Evolutionary conservation across 225 moss, liverwort and hornwort genomes (phyloP).

Genomic region (Marchantia paleacea): DNA sequence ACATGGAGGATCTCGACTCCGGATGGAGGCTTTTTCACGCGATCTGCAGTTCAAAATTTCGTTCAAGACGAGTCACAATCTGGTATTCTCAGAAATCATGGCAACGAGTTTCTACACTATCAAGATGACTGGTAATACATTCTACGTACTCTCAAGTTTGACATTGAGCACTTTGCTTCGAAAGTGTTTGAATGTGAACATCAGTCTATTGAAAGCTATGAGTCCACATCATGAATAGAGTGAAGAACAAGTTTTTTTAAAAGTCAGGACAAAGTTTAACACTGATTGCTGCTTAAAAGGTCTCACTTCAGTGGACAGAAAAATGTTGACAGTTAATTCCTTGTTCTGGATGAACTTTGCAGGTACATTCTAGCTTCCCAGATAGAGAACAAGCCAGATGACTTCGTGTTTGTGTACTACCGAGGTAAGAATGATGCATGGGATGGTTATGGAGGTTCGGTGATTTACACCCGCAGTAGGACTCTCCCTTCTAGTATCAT

Average conservation of each 20-base stretch:
- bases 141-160: background rate
- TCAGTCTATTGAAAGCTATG: background rate
- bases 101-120: conserved; percentile 95
- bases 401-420: conserved; percentile 80
- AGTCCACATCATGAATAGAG: no score
- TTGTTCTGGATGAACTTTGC: conserved; percentile 4
- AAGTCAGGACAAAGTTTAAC: no score
- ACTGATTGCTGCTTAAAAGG: no score
- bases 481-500: conserved; percentile 66
- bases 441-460: conserved; percentile 99
- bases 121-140: conserved; percentile 79
- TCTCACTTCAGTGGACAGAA: no score
- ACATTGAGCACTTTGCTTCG: background rate
- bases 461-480: conserved; percentile 73
- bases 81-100: conserved; percentile 70
- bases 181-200: background rate
- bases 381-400: conserved; percentile 65
- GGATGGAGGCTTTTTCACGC: conserved; percentile 89
- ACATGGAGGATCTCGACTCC: conserved; percentile 86
- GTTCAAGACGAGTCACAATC: conserved; percentile 67
- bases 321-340: no score
- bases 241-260: no score
- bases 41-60: conserved; percentile 71
- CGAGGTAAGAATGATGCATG: conserved; percentile 95
- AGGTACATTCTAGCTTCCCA: conserved; percentile 72